Evolutionary conservation across 495 filamentous ascomycete species (phyloP).

Genomic region (Neurospora discreta): DNA sequence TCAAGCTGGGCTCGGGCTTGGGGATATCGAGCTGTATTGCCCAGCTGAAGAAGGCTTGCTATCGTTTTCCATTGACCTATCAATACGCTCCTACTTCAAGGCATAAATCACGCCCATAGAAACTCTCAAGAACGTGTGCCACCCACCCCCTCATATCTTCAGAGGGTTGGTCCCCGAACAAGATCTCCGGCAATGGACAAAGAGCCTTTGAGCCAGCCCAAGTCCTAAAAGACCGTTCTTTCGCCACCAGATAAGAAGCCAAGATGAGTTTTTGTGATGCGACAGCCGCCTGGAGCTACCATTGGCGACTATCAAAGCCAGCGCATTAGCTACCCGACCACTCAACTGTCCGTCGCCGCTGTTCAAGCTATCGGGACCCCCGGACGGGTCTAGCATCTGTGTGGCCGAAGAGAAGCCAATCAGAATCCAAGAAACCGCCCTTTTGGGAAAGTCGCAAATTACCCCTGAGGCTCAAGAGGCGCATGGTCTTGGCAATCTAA

Average conservation of each 20-base stretch:
- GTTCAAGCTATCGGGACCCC: neutral
- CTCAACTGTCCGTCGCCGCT: neutral
- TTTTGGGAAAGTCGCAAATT: neutral
- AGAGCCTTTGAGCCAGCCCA: neutral
- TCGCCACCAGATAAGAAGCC: neutral
- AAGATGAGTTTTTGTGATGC: neutral
- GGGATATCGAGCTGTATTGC: neutral
- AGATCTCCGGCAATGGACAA: neutral
- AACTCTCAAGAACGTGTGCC: neutral
- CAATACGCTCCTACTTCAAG: neutral
- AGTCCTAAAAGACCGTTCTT: neutral
- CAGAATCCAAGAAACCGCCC: neutral
- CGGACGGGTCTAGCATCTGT: neutral
- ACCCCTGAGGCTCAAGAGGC: neutral
- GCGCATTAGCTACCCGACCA: neutral
- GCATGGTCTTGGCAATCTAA: neutral
- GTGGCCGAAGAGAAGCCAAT: neutral
- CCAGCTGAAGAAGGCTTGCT: neutral
- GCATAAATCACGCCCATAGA: neutral
- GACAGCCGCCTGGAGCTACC: neutral
- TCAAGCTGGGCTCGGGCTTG: neutral
- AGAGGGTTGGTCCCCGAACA: neutral
- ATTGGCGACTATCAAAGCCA: neutral
- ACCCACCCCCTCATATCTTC: neutral
- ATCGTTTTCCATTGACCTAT: neutral